Evolutionary conservation across 2,329 filamentous ascomycete genomes (phyloP).

Genomic region (Epichloe baconii): DNA sequence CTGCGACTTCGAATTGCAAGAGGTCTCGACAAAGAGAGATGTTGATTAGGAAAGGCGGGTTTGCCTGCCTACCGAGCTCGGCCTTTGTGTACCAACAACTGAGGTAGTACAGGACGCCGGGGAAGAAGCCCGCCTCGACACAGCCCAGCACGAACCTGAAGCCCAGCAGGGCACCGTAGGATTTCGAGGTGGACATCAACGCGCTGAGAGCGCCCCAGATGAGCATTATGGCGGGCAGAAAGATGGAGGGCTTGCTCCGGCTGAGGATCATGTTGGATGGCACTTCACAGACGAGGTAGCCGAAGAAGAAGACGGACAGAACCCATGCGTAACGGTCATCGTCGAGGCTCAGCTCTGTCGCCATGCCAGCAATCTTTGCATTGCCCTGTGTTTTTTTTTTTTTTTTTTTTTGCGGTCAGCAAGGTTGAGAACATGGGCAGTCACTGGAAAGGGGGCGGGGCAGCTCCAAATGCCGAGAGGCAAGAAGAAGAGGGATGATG

Average conservation of each 20-base stretch:
- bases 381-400: neutral
- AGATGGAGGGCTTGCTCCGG: constrained; percentile 4
- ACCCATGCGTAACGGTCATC: constrained; percentile 4
- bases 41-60: too few species aligned
- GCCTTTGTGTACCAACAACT: constrained; percentile 6
- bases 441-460: too few species aligned
- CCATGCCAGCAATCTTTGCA: constrained; percentile 7
- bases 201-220: neutral
- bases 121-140: constrained; percentile 6
- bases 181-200: neutral
- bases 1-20: too few species aligned
- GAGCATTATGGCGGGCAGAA: constrained; percentile 4
- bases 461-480: too few species aligned
- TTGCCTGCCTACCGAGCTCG: neutral
- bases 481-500: neutral
- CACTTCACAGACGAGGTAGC: constrained; percentile 33
- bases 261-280: constrained; percentile 50
- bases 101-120: constrained; percentile 6
- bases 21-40: neutral
- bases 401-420: too few species aligned
- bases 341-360: constrained; percentile 1
- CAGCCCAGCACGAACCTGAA: constrained; percentile 6
- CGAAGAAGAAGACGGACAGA: constrained; percentile 16
- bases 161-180: constrained; percentile 1
- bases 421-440: too few species aligned